Percentiles rank a stretch among this genome's conserved stretches.
phyloP scores from a whole-genome alignment of 1,284 basidiomycete genomes.

The Pascua guehoae region DNA sequence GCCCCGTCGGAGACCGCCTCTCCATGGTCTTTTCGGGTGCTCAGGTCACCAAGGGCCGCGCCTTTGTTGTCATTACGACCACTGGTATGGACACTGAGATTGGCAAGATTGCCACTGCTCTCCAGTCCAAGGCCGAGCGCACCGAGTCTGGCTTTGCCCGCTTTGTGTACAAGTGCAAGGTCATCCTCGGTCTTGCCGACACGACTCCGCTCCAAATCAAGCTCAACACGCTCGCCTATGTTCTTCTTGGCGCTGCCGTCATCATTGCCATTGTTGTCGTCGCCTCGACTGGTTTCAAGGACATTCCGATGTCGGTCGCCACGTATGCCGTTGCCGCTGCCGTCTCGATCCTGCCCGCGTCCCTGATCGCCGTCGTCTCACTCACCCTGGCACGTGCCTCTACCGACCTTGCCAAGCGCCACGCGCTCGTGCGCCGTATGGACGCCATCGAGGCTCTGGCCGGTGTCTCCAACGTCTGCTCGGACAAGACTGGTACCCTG shows the following conservation, averaged over 20 bases:
- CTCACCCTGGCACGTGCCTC: conserved; percentile 49
- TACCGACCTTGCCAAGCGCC: conserved; percentile 49
- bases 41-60: conserved; percentile 64
- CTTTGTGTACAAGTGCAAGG: conserved; percentile 46
- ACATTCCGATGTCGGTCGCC: conserved; percentile 49
- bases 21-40: conserved; percentile 57
- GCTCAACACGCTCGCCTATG: conserved; percentile 59
- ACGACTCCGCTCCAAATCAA: conserved; percentile 63
- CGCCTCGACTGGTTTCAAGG: conserved; percentile 54
- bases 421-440: conserved; percentile 54
- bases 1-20: conserved; percentile 54
- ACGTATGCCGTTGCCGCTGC: conserved; percentile 55
- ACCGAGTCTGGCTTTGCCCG: conserved; percentile 43
- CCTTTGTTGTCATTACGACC: conserved; percentile 57
- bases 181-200: conserved; percentile 51
- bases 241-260: conserved; percentile 57
- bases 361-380: conserved; percentile 50
- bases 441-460: conserved; percentile 58
- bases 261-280: conserved; percentile 61
- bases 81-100: conserved; percentile 68
- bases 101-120: conserved; percentile 57
- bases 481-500: conserved; percentile 64
- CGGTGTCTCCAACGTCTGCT: conserved; percentile 60
- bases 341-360: conserved; percentile 56
- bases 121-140: conserved; percentile 47